Percentiles rank a stretch among this genome's conserved stretches.
Evolutionary conservation across 306 rosid genomes (phyloP).

Genomic region (Malus fusca): DNA sequence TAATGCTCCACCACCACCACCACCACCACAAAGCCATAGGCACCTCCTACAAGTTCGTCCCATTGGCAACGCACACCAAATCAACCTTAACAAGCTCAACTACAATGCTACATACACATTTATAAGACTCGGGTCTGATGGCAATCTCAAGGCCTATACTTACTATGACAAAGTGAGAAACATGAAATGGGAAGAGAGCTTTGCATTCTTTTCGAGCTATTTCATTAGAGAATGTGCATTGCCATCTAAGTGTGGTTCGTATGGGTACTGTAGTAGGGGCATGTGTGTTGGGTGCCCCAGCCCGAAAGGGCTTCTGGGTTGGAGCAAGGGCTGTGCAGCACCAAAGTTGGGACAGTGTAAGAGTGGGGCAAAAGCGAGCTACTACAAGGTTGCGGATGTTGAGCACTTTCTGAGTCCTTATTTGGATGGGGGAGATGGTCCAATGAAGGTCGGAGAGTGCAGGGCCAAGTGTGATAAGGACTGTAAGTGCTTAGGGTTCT

Average conservation of each 20-base stretch:
- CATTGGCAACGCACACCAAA: not conserved
- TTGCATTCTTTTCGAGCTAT: constrained; percentile 23
- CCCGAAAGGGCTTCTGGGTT: constrained; percentile 23
- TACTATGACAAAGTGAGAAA: constrained; percentile 5
- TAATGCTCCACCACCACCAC: not conserved
- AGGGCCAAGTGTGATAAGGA: constrained; percentile 25
- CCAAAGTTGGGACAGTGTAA: constrained; percentile 16
- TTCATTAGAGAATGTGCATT: constrained; percentile 23
- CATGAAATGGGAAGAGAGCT: constrained; percentile 27
- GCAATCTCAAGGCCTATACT: constrained; percentile 24
- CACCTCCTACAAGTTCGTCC: constrained; percentile 25
- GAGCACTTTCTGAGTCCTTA: constrained; percentile 24
- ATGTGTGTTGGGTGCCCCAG: constrained; percentile 34
- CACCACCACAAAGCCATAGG: not conserved
- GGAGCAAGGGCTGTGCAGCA: constrained; percentile 29
- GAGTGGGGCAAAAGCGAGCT: constrained; percentile 2
- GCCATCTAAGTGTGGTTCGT: constrained; percentile 29
- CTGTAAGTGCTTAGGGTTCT: constrained; percentile 22
- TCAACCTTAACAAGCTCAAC: constrained; percentile 17
- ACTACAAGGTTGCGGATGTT: constrained; percentile 23
- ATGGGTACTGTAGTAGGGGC: constrained; percentile 17
- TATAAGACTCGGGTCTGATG: constrained; percentile 23
- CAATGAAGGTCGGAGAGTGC: constrained; percentile 19
- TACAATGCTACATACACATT: constrained; percentile 25
- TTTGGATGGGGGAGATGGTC: constrained; percentile 21